Evolutionary conservation across 2,329 filamentous ascomycete species (phyloP), one percentile per base, ranked within the genome.

Genomic region (Aspergillus arachidicola): DNA sequence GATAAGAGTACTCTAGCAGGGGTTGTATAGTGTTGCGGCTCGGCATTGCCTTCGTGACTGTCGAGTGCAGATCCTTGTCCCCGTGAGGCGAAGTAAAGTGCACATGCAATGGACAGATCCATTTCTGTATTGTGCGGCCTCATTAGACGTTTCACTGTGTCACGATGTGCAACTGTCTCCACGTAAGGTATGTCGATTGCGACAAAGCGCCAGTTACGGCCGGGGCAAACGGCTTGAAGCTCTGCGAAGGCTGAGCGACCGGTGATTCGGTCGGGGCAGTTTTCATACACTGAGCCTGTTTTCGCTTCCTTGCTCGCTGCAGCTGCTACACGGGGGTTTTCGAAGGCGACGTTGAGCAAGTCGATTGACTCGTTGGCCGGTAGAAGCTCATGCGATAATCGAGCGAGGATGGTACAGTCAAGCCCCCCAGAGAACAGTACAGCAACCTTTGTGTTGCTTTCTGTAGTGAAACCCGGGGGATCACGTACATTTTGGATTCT

Each of bases 71-170:
- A 68, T 0, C 90, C 92, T 57, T 80, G 76, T 0, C 93, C 94
- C 45, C 93, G 86, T 0, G 94, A 89, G 6, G 95, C 93, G 80
- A 99, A 99, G 77, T 97, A 98, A n/a, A 99, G 83, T 0, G 95
- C 95, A 70, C 87, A 90, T 0, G 92, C 91, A 70, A 99, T 99
- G 4, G 95, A 99, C 0, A 99, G 83, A 72, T 99, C 95, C 95
- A 99, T 99, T 78, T 99, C 95, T 0, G 95, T 99, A 69, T 97
- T 94, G 78, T 99, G 95, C 0, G 95, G 95, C 69, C 91, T 85
- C 76, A 99, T 97, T 21, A 99, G 82, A 2, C 87, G 84, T 43
- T 94, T 85, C 23, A 99, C 86, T 30, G 84, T 84, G 3, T 84
- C 72, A 65, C 92, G 87, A 71, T 96, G 91, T 2, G 84, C 82